Evolutionary conservation across 2,329 filamentous ascomycete species (phyloP).

Genomic region (Tolypocladium tropicale): DNA sequence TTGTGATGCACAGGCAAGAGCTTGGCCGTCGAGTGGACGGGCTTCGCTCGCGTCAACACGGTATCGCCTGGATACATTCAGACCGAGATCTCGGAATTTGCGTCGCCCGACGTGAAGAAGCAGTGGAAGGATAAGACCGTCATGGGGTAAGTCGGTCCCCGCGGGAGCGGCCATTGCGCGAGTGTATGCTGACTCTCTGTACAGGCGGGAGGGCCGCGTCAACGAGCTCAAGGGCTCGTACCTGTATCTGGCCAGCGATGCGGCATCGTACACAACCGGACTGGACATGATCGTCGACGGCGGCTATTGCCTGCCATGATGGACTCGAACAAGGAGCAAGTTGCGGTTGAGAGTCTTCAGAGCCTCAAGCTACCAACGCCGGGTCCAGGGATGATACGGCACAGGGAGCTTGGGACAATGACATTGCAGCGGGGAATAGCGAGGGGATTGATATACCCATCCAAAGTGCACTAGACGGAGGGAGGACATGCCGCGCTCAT

Average conservation of each 20-base stretch:
- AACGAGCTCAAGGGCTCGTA: slow-evolving; percentile 77
- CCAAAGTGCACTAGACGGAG: background rate
- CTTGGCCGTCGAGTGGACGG: slow-evolving; percentile 67
- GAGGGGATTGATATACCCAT: background rate
- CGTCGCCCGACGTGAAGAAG: slow-evolving; percentile 54
- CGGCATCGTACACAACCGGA: slow-evolving; percentile 72
- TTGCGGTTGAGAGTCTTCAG: background rate
- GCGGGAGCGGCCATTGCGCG: background rate
- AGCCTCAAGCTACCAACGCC: no score
- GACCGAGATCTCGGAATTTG: slow-evolving; percentile 61
- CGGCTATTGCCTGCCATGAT: slow-evolving; percentile 50
- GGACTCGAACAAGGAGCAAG: background rate
- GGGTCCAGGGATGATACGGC: background rate
- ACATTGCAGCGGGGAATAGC: background rate
- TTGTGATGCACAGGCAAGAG: slow-evolving; percentile 34
- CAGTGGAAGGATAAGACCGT: slow-evolving; percentile 72
- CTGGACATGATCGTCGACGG: slow-evolving; percentile 67
- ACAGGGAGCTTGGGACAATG: background rate
- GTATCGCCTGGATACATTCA: slow-evolving; percentile 68
- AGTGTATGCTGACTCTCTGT: background rate
- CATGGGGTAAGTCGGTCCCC: slow-evolving; percentile 45
- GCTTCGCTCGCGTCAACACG: slow-evolving; percentile 62
- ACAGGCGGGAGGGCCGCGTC: slow-evolving; percentile 56
- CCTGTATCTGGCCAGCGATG: slow-evolving; percentile 72
- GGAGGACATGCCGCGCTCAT: background rate